Evolutionary conservation across 306 rosid genomes (phyloP), one percentile per base, ranked within the genome.

Genomic region (Gleditsia sinensis): DNA sequence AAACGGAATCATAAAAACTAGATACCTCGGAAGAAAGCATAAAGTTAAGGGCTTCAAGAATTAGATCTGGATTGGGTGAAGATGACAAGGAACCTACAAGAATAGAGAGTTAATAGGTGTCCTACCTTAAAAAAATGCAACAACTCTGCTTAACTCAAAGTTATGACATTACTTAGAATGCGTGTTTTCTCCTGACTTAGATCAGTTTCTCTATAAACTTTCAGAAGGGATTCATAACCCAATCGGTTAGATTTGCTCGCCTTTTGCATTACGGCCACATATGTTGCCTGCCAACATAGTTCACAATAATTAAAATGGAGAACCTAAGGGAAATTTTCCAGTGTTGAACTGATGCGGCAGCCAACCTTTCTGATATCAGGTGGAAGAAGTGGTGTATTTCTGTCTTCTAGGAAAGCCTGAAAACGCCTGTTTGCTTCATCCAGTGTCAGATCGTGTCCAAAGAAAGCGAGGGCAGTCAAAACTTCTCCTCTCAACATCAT

Each of bases 401-500:
- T 88, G 86, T 94, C 90, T 40, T 86, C 83, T 62, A 91, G 80
- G 84, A 91, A 94, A 62, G 89, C 89, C 66, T 78, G 86, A 75
- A 82, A 94, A 34, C 97, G 90, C 86, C 74, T 91, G 77, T 39
- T 88, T 43, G 88, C 98, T 88, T 94, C 97, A 75, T 84, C 80
- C 24, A 91, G 84, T 33, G 98, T 94, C 32, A 16, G 84, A 17
- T 86, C 93, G 51, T 91, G 92, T 72, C 98, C 96, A 56, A 83
- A 86, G 54, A 37, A 34, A 46, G 95, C 89, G 66, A 94, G 97
- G 64, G 89, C 92, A 57, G 87, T 75, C 93, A 94, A 87, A 80
- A 94, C 28, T 78, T 91, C 96, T 84, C 98, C 98, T 80, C 98
- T 91, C 87, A 94, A 84, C 98, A 91, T 85, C 24, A 96, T 88